Percentiles rank a stretch among this genome's conserved stretches.
Conservation (phyloP, 805 yeast species). For the Suhomyces faveliae region DNA sequence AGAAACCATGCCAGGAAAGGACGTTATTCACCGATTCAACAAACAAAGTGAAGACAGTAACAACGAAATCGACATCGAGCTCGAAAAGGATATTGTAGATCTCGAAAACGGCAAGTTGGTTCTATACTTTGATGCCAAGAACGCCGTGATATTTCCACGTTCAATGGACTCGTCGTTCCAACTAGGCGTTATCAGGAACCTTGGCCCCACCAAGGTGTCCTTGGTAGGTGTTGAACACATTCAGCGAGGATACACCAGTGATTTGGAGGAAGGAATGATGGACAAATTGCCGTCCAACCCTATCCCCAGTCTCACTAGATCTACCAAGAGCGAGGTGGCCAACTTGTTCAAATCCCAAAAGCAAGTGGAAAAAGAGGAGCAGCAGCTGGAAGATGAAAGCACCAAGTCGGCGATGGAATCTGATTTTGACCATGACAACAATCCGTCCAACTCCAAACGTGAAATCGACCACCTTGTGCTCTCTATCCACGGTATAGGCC, state of each 20-base stretch:
- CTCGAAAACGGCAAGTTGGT: constrained; percentile 36
- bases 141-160: constrained; percentile 50
- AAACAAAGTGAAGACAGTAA: constrained; percentile 10
- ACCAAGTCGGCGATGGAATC: constrained; percentile 47
- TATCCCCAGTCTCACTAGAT: constrained; percentile 32
- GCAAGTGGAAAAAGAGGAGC: neutral
- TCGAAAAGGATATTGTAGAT: constrained; percentile 30
- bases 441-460: constrained; percentile 21
- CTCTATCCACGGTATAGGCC: constrained; percentile 97
- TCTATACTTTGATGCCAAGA: constrained; percentile 38
- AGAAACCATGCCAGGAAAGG: constrained; percentile 9
- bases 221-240: constrained; percentile 47
- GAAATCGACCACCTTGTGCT: constrained; percentile 64
- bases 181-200: constrained; percentile 33
- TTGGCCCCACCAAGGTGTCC: constrained; percentile 33
- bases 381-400: constrained; percentile 19
- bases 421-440: constrained; percentile 44
- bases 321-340: constrained; percentile 29
- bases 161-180: constrained; percentile 41
- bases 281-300: constrained; percentile 32
- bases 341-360: constrained; percentile 19
- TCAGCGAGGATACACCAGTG: constrained; percentile 48
- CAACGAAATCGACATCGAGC: constrained; percentile 16
- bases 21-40: constrained; percentile 20
- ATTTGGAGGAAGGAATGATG: constrained; percentile 29